These are phyloP conservation scores for Scenedesmus sp. DNA, from an alignment of 163 green algal genomes.

Conservation along the genomic window DNA sequence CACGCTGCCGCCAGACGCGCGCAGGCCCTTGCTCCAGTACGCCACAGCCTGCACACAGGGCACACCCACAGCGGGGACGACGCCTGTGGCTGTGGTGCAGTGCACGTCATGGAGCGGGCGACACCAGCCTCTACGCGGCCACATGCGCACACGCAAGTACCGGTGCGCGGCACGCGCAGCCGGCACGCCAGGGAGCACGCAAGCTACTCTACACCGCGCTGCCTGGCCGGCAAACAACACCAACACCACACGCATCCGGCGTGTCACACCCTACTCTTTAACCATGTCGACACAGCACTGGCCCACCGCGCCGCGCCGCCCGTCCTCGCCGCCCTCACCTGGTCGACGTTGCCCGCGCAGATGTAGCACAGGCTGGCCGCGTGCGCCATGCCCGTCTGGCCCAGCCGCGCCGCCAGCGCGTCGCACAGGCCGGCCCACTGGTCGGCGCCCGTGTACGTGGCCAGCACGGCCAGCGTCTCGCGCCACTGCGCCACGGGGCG, in stretches of 20 bases:
- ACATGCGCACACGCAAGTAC: too few relatives aligned
- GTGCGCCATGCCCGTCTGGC: slow-evolving; percentile 77
- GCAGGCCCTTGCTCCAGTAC: slow-evolving; percentile 54
- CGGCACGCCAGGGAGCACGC: too few relatives aligned
- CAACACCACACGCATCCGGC: too few relatives aligned
- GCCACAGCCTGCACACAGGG: slow-evolving; percentile 53
- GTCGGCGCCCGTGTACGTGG: slow-evolving; percentile 81
- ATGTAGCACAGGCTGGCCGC: slow-evolving; percentile 94
- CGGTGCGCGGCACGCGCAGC: too few relatives aligned
- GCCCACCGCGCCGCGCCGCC: too few relatives aligned
- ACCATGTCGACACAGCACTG: too few relatives aligned
- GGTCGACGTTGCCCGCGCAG: slow-evolving; percentile 91
- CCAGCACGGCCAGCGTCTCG: slow-evolving; percentile 96
- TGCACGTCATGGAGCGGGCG: not conserved
- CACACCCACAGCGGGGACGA: too few relatives aligned
- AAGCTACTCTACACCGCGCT: too few relatives aligned
- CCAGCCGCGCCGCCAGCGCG: slow-evolving; percentile 79
- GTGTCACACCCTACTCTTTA: too few relatives aligned
- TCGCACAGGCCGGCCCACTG: slow-evolving; percentile 84
- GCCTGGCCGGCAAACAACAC: too few relatives aligned
- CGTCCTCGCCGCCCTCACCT: too few relatives aligned
- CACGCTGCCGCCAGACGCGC: slow-evolving; percentile 19
- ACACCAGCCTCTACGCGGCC: not conserved
- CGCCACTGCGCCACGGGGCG: slow-evolving; percentile 88
- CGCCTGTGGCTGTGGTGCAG: not conserved